phyloP scores from a whole-genome alignment of 495 filamentous ascomycete genomes.

The Neurospora africana region DNA sequence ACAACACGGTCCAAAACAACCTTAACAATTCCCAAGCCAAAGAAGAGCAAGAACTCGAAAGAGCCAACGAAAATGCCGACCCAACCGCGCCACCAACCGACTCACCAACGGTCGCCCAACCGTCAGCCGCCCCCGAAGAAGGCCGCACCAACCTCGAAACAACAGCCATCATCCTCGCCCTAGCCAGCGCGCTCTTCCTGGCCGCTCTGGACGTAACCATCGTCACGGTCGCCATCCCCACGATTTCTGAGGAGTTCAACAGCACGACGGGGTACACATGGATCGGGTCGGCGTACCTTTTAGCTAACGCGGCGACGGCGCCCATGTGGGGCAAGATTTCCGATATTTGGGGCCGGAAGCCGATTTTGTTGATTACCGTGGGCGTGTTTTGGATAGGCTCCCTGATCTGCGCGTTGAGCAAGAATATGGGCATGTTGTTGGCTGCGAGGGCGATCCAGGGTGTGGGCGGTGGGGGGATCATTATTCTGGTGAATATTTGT shows the following conservation, averaged over 20 bases:
- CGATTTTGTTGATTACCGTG: constrained; percentile 62
- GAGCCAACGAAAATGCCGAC: not conserved
- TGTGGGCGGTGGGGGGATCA: constrained; percentile 70
- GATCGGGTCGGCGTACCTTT: constrained; percentile 62
- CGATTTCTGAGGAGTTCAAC: constrained; percentile 52
- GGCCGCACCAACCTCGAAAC: constrained; percentile 26
- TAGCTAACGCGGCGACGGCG: constrained; percentile 57
- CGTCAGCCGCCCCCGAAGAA: constrained; percentile 16
- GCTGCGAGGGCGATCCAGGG: constrained; percentile 71
- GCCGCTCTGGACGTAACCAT: constrained; percentile 38
- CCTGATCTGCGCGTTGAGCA: constrained; percentile 57
- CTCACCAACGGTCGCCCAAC: not conserved
- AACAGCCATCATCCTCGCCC: constrained; percentile 27
- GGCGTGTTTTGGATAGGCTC: constrained; percentile 66
- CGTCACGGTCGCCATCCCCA: constrained; percentile 35
- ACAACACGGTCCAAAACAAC: not conserved
- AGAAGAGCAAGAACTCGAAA: not conserved
- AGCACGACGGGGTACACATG: constrained; percentile 62
- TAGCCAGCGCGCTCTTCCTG: constrained; percentile 43
- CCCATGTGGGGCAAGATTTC: constrained; percentile 75
- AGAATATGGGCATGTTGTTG: constrained; percentile 64
- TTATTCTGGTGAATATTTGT: constrained; percentile 70
- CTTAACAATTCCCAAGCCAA: not conserved
- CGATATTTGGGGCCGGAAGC: constrained; percentile 82
- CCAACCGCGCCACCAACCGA: not conserved